A percentile compares a stretch with the other conserved stretches of the same genome.
phyloP scores from a whole-genome alignment of 352 stramenopile species.

The Phytophthora ramorum region DNA sequence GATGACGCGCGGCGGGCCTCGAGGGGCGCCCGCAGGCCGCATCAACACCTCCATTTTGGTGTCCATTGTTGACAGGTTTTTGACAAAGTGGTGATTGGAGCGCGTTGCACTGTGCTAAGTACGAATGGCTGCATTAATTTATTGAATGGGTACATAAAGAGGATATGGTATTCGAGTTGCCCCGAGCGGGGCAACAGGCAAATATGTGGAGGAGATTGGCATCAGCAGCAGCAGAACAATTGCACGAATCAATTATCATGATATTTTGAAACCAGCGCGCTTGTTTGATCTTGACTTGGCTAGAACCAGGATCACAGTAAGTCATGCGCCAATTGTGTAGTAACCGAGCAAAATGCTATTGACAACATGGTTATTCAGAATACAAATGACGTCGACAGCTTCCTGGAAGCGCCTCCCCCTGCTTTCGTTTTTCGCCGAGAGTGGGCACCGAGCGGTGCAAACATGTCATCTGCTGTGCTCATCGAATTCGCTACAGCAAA shows the following conservation, averaged over 20 bases:
- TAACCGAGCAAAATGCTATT: not conserved
- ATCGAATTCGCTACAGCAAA: slow-evolving; percentile 39
- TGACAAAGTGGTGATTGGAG: slow-evolving; percentile 4
- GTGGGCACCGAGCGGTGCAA: slow-evolving; percentile 18
- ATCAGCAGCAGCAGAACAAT: no score
- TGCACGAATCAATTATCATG: no score
- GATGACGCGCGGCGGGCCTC: slow-evolving; percentile 35
- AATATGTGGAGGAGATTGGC: no score
- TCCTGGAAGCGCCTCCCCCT: slow-evolving; percentile 27
- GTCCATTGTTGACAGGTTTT: slow-evolving; percentile 24
- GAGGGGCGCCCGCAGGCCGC: slow-evolving; percentile 26
- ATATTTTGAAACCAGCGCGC: no score
- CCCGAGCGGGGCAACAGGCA: no score
- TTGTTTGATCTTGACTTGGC: no score
- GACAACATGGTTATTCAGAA: slow-evolving; percentile 32
- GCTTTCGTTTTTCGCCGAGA: slow-evolving; percentile 32
- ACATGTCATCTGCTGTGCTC: slow-evolving; percentile 15
- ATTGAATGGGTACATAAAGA: no score
- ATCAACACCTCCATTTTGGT: slow-evolving; percentile 51
- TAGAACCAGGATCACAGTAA: no score
- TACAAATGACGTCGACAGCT: slow-evolving; percentile 54
- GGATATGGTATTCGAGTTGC: no score
- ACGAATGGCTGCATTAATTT: not conserved
- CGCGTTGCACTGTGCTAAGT: not conserved
- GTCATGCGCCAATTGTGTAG: not conserved